Evolutionary conservation across 2,329 filamentous ascomycete genomes (phyloP).

Genomic region (Fusarium staphyleae): DNA sequence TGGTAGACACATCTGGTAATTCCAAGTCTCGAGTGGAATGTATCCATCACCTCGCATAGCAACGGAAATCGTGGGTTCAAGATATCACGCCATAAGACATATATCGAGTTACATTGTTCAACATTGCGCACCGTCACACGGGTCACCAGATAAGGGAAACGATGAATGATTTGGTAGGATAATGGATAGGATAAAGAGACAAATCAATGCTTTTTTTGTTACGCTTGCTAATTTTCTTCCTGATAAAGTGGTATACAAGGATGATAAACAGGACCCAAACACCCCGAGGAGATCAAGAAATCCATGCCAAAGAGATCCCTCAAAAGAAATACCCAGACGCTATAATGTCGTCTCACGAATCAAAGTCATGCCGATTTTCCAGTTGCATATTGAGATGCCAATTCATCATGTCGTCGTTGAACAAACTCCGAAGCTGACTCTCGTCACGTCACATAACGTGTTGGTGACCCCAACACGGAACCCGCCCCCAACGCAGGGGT

Average conservation of each 20-base stretch:
- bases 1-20: too few relatives aligned
- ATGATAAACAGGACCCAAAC: background rate
- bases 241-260: conserved; percentile 6
- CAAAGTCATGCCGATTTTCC: background rate
- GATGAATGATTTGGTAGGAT: background rate
- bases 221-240: conserved; percentile 13
- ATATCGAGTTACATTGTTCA: too few relatives aligned
- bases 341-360: background rate
- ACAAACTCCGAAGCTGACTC: background rate
- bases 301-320: background rate
- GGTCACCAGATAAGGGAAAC: background rate
- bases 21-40: background rate
- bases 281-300: conserved; percentile 2
- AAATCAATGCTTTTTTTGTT: conserved; percentile 5
- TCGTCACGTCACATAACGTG: conserved; percentile 16
- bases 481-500: conserved; percentile 13
- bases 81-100: background rate
- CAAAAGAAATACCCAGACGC: background rate
- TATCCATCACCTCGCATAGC: background rate
- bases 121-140: background rate
- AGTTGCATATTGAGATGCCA: conserved; percentile 20
- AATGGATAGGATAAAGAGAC: background rate
- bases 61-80: background rate
- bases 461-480: background rate
- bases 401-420: background rate